Conservation (phyloP, 202 grass and related monocot species). For the Bolboschoenoplectus hybrid region DNA sequence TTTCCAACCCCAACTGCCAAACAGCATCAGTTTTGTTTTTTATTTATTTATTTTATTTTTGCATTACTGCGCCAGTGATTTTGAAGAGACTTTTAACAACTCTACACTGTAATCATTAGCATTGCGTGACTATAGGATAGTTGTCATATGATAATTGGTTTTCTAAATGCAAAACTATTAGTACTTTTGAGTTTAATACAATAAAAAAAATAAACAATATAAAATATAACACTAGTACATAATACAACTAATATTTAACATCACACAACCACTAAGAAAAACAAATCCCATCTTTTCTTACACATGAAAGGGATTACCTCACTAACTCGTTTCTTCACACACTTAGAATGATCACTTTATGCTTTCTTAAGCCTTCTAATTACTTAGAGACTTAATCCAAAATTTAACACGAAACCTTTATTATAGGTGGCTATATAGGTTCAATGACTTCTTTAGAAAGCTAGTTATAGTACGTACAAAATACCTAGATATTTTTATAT, state of each 20-base stretch:
- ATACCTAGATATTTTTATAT: neutral
- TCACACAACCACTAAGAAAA: neutral
- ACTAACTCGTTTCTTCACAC: neutral
- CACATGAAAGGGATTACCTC: neutral
- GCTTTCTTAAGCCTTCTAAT: neutral
- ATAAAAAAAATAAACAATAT: neutral
- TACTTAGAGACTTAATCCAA: neutral
- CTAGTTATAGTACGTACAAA: neutral
- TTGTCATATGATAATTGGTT: neutral
- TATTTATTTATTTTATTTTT: neutral
- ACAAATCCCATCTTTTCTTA: neutral
- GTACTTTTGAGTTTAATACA: neutral
- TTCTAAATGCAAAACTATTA: neutral
- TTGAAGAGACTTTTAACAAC: neutral
- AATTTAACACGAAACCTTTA: neutral
- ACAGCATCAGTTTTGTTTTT: neutral
- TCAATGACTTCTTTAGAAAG: neutral
- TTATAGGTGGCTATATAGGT: neutral
- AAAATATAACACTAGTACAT: neutral
- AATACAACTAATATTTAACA: neutral
- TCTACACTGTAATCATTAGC: neutral
- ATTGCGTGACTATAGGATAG: neutral
- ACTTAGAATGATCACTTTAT: neutral
- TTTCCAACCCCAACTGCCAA: neutral
- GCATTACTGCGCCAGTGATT: neutral